Evolutionary conservation across 225 moss, liverwort and hornwort species (phyloP).

Genomic region (Neckera pumila): DNA sequence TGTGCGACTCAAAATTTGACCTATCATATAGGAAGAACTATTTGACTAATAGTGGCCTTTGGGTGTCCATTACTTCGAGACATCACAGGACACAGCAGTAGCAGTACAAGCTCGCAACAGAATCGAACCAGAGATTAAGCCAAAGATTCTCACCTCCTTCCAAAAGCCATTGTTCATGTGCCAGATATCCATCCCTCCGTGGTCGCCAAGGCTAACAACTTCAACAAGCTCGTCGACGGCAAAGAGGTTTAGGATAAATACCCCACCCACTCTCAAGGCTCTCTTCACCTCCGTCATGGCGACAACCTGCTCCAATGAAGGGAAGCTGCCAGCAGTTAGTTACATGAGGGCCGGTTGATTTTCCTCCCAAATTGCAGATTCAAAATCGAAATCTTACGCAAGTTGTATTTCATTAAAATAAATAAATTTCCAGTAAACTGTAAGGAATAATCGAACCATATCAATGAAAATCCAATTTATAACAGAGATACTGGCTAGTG

Average conservation of each 20-base stretch:
- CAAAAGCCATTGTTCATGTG: constrained; percentile 34
- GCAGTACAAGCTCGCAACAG: not conserved
- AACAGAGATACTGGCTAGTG: not conserved
- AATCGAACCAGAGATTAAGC: not conserved
- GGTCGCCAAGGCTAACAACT: constrained; percentile 16
- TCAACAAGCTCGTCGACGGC: constrained; percentile 33
- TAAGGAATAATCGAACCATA: not conserved
- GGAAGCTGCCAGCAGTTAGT: not conserved
- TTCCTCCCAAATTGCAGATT: not conserved
- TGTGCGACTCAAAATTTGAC: not conserved
- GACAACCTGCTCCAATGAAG: constrained; percentile 7
- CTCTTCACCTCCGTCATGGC: constrained; percentile 31
- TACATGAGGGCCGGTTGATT: not conserved
- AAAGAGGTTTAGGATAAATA: constrained; percentile 26
- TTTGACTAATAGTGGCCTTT: not conserved
- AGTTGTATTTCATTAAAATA: not conserved
- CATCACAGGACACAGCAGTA: not conserved
- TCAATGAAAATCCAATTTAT: not conserved
- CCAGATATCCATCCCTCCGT: constrained; percentile 33
- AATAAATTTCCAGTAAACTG: not conserved
- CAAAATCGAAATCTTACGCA: not conserved
- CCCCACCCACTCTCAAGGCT: constrained; percentile 16
- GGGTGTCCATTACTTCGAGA: not conserved
- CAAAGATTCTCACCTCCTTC: constrained; percentile 32
- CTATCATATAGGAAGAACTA: not conserved